Evolutionary conservation across 2,329 filamentous ascomycete genomes (phyloP), one percentile per base, ranked within the genome.

Genomic region (Pseudocercospora fuligena): DNA sequence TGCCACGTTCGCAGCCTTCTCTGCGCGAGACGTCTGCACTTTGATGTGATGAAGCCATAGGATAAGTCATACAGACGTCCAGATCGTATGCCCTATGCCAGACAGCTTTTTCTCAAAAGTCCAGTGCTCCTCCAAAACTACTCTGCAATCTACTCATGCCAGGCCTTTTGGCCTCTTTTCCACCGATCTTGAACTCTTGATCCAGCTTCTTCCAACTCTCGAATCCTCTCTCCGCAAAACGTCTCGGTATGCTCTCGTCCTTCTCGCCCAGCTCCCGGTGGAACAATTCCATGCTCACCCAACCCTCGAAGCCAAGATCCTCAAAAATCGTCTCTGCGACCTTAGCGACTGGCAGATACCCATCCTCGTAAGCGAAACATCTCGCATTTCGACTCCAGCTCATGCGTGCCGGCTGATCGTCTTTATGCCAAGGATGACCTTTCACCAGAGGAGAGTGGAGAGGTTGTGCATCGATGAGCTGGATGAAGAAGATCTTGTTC

Each of bases 301-400:
- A 92, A 1, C 90, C 90, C 60, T 86, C 80, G 69, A 87, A 92
- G 0, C 87, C 87, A 0, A 91, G 80, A 0, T 85, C 86, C 11
- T 88, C 83, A 27, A 92, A 82, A 56, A 93, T 85, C 0, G 87
- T 85, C 47, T 83, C 77, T 0, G 87, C 82, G 16, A 93, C 84
- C 31, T 88, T 82, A 61, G 82, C 79, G 3, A 90, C 83, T 0
- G 91, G 91, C 2, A 93, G 79, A 73, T 92, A 93, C 1, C 82
- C 78, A 74, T 84, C 78, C 75, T 89, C 80, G 71, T 90, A 88
- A 67, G 90, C 87, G 73, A 91, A 93, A 5, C 90, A 77, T 14
- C 92, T 82, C 69, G 89, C 91, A 75, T 93, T 93, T n/a, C 92
- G 81, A 53, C 87, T 91, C 92, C 92, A 94, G 73, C 85, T 91